Base-by-base conservation (phyloP, 768 basidiomycete genomes). In the Peribolospora baueri region DNA sequence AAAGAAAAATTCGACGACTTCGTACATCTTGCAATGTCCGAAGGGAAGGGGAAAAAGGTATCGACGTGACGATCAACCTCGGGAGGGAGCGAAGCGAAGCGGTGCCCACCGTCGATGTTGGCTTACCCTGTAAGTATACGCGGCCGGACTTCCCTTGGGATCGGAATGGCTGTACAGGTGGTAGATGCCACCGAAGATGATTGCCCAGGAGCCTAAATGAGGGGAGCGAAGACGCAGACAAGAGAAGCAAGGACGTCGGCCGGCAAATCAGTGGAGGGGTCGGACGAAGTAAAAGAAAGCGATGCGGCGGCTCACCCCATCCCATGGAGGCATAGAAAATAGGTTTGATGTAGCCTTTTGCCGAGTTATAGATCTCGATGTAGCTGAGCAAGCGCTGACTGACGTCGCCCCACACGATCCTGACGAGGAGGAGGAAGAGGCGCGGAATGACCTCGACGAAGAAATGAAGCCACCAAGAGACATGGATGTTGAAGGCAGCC, bases 381-480 rank as follows among this genome's bases (percentile, higher is more conserved):
- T 73, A 72, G 3, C 73, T 70, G 67, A 82, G 82, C 64, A 83
- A 67, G 36, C 61, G 62, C 61, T 84, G 82, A 41, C 77, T 80
- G 46, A 83, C 75, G 61, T 81, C 81, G 1, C 82, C 83, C 83
- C 83, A 84, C 5, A 72, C 67, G 9, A 74, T 66, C 38, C 75
- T 69, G 58, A 84, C 74, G 57, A 74, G 59, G 59, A 73, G 70
- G 46, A 72, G 75, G 52, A 71, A 60, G 52, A 79, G 50, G 47
- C 72, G 68, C 8, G 82, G 82, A 52, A 82, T 66, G 53, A 84
- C 66, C 64, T 84, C 80, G 60, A 83, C 69, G 57, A 80, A 68
- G 68, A 82, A 69, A 14, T 79, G 83, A 42, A 85, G 76, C 58
- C 72, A 79, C 82, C 82, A 85, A 3, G 82, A 83, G 52, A 83